A percentile compares a stretch with the other conserved stretches of the same genome.
Evolutionary conservation across 805 yeast genomes (phyloP).

Genomic region (Komagataella pseudopastoris): DNA sequence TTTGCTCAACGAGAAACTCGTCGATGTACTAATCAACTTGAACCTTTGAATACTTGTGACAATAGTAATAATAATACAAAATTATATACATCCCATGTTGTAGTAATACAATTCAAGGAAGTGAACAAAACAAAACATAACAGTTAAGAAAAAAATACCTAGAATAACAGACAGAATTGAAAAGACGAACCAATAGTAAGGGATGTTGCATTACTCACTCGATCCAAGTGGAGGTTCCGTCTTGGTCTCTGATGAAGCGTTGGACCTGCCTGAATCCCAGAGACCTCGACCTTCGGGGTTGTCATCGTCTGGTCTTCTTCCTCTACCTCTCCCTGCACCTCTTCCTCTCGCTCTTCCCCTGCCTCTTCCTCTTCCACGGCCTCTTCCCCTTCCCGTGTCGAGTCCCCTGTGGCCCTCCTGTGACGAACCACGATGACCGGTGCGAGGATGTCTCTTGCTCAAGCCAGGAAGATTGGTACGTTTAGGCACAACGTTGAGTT

Average conservation of each 20-base stretch:
- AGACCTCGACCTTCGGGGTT: background rate
- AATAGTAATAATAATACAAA: background rate
- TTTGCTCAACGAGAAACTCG: background rate
- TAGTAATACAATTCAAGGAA: background rate
- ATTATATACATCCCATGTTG: background rate
- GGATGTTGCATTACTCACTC: background rate
- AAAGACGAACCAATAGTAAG: background rate
- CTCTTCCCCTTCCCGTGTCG: conserved; percentile 11
- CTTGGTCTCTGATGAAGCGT: background rate
- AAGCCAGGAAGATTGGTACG: conserved; percentile 59
- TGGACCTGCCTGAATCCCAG: background rate
- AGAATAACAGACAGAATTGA: background rate
- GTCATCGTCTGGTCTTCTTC: background rate
- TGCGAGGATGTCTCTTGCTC: conserved; percentile 2
- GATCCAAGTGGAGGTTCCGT: background rate
- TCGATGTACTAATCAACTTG: background rate
- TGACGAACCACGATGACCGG: conserved; percentile 27
- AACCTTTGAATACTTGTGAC: background rate
- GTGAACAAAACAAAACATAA: background rate
- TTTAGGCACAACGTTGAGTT: conserved; percentile 56
- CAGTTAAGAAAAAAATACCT: background rate
- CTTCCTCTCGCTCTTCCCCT: conserved; percentile 2
- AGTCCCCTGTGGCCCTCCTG: conserved; percentile 31
- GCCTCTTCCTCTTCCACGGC: background rate
- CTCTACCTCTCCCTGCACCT: background rate